Base-by-base conservation (phyloP, 108 stramenopile species). In the Cyclostephanos tholiformis region DNA sequence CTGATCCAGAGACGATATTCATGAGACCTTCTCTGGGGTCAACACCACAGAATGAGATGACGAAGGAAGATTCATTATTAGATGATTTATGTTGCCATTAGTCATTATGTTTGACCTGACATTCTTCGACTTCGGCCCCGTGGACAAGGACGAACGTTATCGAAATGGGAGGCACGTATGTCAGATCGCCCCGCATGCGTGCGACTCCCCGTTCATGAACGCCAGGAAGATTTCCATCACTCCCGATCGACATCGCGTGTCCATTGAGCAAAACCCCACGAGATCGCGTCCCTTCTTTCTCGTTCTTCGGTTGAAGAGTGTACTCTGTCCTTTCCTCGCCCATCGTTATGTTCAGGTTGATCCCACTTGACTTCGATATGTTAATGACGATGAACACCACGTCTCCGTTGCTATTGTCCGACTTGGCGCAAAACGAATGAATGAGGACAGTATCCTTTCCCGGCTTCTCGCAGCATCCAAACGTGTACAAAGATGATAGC, bases 331-430 rank as follows among this genome's bases (percentile, higher is more conserved):
- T 59, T 19, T 62, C 19, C 41, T 46, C 52, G 14, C 75, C 67
- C 19, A 75, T 39, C 22, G 77, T 58, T 46, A 79, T 62, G 22
- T 69, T 75, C 7, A 79, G 60, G 23, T 59, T 12, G 23, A 75
- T 56, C 39, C 67, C 30, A 23, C 38, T n/a, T 14, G 69, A 30
- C 29, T 70, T 36, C 32, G 65, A 66, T 26, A 74, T 68, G 74
- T 79, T 79, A 12, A 74, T 74, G n/a, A 79, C 67, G 36, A 79
- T 11, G n/a, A 79, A 74, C 12, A 75, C 74, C n/a, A 68, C 52
- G 36, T 75, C 74, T 12, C 67, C 66, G 43, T 13, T 41, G 55
- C 64, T 48, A n/a, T 26, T 16, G 26, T 61, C 72, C 43, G 23
- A 43, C n/a, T 63, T 76, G 39, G 77, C 66, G 55, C 73, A 79